phyloP scores from a whole-genome alignment of 345 rosid genomes.

The Populus simonii region DNA sequence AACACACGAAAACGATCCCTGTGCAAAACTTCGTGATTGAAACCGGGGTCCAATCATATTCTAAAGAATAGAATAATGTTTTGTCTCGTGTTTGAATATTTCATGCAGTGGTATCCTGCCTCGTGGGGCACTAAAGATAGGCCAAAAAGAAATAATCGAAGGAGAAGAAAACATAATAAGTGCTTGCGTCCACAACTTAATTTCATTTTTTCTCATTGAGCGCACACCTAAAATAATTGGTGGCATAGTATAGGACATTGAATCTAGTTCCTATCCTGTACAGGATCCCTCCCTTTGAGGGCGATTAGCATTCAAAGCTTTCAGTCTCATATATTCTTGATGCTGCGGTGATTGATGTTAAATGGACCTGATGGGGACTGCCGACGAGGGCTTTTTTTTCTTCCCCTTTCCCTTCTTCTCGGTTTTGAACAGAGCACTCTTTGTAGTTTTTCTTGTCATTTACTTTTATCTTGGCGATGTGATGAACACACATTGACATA shows the following conservation, averaged over 20 bases:
- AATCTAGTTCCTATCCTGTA: not conserved
- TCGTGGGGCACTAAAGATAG: constrained; percentile 10
- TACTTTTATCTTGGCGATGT: not conserved
- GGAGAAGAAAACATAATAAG: not conserved
- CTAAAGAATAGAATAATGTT: not conserved
- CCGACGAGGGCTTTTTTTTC: no score
- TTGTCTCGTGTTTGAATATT: not conserved
- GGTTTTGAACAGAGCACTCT: not conserved
- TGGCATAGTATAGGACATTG: constrained; percentile 2
- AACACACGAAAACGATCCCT: not conserved
- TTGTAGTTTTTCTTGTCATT: not conserved
- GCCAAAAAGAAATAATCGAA: not conserved
- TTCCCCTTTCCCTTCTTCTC: not conserved
- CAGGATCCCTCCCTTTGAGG: constrained; percentile 18
- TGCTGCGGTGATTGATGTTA: not conserved
- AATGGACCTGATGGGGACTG: not conserved
- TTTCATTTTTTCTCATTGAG: not conserved
- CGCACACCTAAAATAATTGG: not conserved
- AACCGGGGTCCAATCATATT: not conserved
- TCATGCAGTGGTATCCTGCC: constrained; percentile 12
- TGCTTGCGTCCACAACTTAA: constrained; percentile 12
- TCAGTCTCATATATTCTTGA: not conserved
- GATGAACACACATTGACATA: no score
- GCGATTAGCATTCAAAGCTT: constrained; percentile 19
- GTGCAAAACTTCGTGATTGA: not conserved